A percentile compares a stretch with the other conserved stretches of the same genome.
Conservation (phyloP, 768 basidiomycete genomes). For the Serendipita indica region DNA sequence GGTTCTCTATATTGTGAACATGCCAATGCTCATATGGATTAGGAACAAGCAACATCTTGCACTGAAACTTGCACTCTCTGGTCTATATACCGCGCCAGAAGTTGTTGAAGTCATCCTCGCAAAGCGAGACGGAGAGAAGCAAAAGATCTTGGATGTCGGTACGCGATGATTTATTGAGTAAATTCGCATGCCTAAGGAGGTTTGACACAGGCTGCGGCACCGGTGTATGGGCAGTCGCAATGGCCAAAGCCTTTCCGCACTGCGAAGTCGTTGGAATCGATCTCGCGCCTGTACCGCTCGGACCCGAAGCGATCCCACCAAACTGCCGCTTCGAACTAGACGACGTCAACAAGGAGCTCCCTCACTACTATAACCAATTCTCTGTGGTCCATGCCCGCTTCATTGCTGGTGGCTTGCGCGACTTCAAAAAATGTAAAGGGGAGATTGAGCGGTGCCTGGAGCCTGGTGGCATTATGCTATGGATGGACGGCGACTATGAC, state of each 20-base stretch:
- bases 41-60: constrained; percentile 3
- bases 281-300: constrained; percentile 10
- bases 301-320: background rate
- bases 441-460: constrained; percentile 4
- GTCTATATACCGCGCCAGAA: background rate
- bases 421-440: constrained; percentile 6
- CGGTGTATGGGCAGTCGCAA: constrained; percentile 1
- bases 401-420: constrained; percentile 6
- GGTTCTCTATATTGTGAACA: background rate
- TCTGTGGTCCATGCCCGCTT: constrained; percentile 10
- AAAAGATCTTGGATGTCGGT: background rate
- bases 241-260: constrained; percentile 8
- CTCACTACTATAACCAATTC: constrained; percentile 9
- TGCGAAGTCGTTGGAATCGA: constrained; percentile 10
- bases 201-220: constrained; percentile 4
- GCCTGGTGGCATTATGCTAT: constrained; percentile 9
- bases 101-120: background rate
- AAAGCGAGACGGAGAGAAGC: background rate
- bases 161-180: background rate
- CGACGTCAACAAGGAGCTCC: constrained; percentile 9
- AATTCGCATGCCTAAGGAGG: background rate
- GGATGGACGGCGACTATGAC: constrained; percentile 9
- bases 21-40: background rate
- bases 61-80: background rate
- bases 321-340: constrained; percentile 12